Evolutionary conservation across 345 rosid genomes (phyloP).

Genomic region (Heritiera littoralis): DNA sequence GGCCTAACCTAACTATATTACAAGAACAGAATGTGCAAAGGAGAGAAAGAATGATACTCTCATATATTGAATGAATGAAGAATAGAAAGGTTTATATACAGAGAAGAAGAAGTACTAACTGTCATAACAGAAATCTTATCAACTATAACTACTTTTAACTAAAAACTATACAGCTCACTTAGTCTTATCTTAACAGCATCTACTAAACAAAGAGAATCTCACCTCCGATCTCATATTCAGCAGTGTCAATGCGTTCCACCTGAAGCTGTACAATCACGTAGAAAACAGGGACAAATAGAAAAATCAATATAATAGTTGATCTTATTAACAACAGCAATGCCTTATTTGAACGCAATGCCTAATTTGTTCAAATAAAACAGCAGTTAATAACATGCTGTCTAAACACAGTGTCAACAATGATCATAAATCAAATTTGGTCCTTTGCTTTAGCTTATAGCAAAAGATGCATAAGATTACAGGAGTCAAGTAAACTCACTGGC

Average conservation of each 20-base stretch:
- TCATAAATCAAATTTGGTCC: neutral
- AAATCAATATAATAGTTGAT: neutral
- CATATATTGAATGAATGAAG: too few relatives aligned
- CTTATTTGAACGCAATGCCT: neutral
- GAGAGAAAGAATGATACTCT: too few relatives aligned
- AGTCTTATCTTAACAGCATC: neutral
- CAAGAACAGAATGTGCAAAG: too few relatives aligned
- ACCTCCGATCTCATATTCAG: constrained; percentile 42
- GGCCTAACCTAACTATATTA: neutral
- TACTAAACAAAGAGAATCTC: constrained; percentile 14
- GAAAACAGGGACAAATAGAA: neutral
- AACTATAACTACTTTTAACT: too few relatives aligned
- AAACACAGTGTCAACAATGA: neutral
- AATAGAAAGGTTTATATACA: too few relatives aligned
- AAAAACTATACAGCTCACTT: too few relatives aligned
- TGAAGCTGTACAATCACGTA: constrained; percentile 39
- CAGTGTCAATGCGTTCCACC: constrained; percentile 40
- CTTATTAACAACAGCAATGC: neutral
- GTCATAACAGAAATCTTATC: too few relatives aligned
- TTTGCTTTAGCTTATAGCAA: neutral
- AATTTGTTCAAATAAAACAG: neutral
- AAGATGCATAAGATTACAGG: constrained; percentile 12
- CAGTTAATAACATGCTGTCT: neutral
- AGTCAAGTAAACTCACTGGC: constrained; percentile 34
- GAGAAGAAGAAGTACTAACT: too few relatives aligned